phyloP scores from a whole-genome alignment of 2,329 filamentous ascomycete genomes.

The Leptographium flavum region DNA sequence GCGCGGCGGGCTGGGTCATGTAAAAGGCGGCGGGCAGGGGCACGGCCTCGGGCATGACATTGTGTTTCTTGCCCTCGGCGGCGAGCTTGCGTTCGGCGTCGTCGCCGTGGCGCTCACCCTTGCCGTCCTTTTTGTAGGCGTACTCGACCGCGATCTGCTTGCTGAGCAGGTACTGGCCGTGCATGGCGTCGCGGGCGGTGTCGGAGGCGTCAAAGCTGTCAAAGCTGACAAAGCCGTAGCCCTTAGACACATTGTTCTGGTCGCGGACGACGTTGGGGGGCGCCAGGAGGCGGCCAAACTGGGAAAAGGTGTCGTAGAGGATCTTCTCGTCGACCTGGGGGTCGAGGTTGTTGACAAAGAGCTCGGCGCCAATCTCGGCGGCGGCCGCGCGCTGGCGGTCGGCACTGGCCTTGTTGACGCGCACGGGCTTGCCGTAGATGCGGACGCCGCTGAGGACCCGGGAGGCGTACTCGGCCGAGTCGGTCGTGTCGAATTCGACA shows the following conservation, averaged over 20 bases:
- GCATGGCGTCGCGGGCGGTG: conserved; percentile 80
- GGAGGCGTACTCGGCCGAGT: conserved; percentile 92
- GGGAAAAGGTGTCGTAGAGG: conserved; percentile 83
- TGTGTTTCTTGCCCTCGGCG: conserved; percentile 84
- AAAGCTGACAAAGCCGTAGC: conserved; percentile 92
- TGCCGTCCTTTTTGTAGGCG: conserved; percentile 98
- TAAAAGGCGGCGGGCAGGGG: conserved; percentile 63
- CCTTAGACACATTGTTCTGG: conserved; percentile 76
- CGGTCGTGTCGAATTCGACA: conserved; percentile 91
- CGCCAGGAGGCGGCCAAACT: conserved; percentile 74
- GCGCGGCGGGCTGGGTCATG: conserved; percentile 18
- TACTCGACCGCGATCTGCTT: conserved; percentile 96
- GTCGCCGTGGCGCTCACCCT: conserved; percentile 91
- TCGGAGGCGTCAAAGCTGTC: conserved; percentile 89
- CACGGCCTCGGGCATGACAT: conserved; percentile 70
- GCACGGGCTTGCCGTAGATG: conserved; percentile 83
- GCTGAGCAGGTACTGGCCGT: conserved; percentile 92
- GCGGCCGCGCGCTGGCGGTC: conserved; percentile 88
- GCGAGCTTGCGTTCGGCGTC: conserved; percentile 85
- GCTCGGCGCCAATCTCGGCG: conserved; percentile 86
- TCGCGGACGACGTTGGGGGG: conserved; percentile 88
- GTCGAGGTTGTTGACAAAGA: conserved; percentile 94
- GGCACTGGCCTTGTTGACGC: conserved; percentile 84
- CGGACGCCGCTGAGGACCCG: conserved; percentile 94
- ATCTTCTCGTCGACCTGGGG: conserved; percentile 90